These are phyloP conservation scores for Aspergillus nanangensis DNA, from an alignment of 495 filamentous ascomycete genomes.

Conservation along the genomic window DNA sequence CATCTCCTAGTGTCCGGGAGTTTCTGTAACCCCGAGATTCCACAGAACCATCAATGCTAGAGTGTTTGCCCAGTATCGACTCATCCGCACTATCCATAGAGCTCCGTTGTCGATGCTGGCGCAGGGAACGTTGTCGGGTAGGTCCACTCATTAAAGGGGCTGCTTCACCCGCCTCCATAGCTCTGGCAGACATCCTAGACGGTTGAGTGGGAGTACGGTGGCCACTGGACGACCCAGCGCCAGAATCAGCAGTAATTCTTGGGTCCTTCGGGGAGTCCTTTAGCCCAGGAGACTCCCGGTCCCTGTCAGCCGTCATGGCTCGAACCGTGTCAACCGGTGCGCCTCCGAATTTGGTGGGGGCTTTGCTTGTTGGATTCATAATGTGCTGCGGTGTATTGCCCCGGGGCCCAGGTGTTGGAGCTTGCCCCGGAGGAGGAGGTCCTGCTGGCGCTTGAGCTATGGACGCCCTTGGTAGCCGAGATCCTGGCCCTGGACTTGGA, in stretches of 20 bases:
- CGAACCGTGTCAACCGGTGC: slow-evolving; percentile 49
- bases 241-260: slow-evolving; percentile 24
- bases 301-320: slow-evolving; percentile 39
- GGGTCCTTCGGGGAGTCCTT: slow-evolving; percentile 46
- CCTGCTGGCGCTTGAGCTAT: slow-evolving; percentile 69
- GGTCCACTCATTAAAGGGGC: slow-evolving; percentile 40
- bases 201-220: slow-evolving; percentile 60
- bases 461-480: slow-evolving; percentile 66
- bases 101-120: slow-evolving; percentile 35
- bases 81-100: slow-evolving; percentile 46
- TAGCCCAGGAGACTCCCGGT: slow-evolving; percentile 50
- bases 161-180: slow-evolving; percentile 47
- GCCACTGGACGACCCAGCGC: slow-evolving; percentile 45
- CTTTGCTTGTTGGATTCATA: slow-evolving; percentile 51
- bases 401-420: slow-evolving; percentile 73
- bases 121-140: slow-evolving; percentile 39
- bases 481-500: slow-evolving; percentile 41
- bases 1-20: slow-evolving; percentile 35
- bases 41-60: slow-evolving; percentile 40
- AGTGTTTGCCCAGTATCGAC: slow-evolving; percentile 37
- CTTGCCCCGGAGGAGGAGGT: slow-evolving; percentile 82
- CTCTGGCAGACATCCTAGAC: slow-evolving; percentile 36
- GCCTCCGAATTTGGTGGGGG: slow-evolving; percentile 49
- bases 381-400: slow-evolving; percentile 30
- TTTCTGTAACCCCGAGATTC: slow-evolving; percentile 38